Evolutionary conservation across 768 basidiomycete species (phyloP).

Genomic region (Amyloporia xantha): DNA sequence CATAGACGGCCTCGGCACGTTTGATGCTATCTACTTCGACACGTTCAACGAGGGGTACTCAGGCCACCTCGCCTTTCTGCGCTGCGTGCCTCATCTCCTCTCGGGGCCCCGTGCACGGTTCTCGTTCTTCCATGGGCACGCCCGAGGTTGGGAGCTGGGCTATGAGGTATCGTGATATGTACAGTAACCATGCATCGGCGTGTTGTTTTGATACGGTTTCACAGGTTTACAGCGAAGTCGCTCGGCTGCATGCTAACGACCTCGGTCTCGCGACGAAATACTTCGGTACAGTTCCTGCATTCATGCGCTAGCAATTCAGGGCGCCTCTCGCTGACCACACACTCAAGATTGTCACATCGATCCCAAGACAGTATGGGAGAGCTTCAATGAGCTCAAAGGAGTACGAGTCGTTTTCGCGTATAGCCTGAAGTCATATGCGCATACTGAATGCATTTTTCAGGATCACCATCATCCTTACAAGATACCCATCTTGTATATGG

Average conservation of each 20-base stretch:
- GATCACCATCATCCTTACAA: no score
- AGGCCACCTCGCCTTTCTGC: constrained; percentile 1
- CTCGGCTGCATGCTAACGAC: constrained; percentile 1
- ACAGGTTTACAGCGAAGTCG: constrained; percentile 1
- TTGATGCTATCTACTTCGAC: constrained; percentile 3
- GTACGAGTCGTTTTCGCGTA: no score
- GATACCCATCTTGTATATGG: no score
- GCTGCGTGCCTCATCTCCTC: neutral
- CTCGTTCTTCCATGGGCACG: constrained; percentile 4
- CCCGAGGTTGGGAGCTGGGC: neutral
- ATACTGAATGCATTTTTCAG: no score
- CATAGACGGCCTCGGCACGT: neutral
- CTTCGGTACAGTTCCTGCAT: neutral
- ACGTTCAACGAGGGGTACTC: constrained; percentile 1
- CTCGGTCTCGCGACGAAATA: neutral
- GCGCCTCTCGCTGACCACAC: no score
- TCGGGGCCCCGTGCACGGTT: neutral
- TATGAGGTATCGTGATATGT: neutral
- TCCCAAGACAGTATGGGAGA: no score
- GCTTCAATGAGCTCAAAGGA: no score
- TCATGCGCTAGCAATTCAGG: no score
- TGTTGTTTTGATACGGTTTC: neutral
- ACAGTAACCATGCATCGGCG: neutral
- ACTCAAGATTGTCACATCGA: no score
- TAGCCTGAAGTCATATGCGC: no score